Conservation (phyloP, 768 basidiomycete genomes). For the Mycena floridula region DNA sequence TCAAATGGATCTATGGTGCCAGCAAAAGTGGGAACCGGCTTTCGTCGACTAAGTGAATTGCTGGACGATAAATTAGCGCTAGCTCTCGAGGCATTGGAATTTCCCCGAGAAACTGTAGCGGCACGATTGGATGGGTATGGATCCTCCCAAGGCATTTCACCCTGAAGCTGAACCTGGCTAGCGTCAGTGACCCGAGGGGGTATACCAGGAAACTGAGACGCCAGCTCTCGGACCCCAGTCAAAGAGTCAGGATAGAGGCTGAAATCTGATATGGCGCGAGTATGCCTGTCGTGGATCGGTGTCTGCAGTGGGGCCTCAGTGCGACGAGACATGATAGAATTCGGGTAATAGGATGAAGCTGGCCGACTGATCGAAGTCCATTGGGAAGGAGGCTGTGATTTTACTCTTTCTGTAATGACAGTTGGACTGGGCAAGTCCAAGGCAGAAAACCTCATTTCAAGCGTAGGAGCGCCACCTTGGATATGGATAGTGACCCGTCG, state of each 20-base stretch:
- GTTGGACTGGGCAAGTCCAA: constrained; percentile 35
- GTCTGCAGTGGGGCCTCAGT: background rate
- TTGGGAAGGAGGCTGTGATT: constrained; percentile 15
- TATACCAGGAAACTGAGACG: constrained; percentile 47
- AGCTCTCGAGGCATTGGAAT: background rate
- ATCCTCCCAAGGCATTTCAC: constrained; percentile 12
- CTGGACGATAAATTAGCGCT: background rate
- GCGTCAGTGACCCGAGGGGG: constrained; percentile 28
- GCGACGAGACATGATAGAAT: constrained; percentile 5
- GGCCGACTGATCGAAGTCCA: constrained; percentile 7
- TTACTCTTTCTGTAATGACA: constrained; percentile 19
- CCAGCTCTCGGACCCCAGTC: constrained; percentile 42
- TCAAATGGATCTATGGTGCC: constrained; percentile 9
- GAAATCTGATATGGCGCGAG: constrained; percentile 10
- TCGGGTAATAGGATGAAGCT: constrained; percentile 7
- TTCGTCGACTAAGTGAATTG: constrained; percentile 1
- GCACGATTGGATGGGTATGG: background rate
- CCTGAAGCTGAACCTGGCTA: constrained; percentile 14
- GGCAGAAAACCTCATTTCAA: constrained; percentile 51
- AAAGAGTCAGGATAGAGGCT: constrained; percentile 30
- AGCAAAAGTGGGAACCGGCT: background rate
- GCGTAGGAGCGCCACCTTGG: constrained; percentile 38
- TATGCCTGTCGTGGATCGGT: background rate
- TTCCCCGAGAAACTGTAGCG: background rate
- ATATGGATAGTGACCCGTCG: constrained; percentile 48